These are phyloP conservation scores for Clarkia xantiana DNA, from an alignment of 345 rosid genomes.

Conservation along the genomic window DNA sequence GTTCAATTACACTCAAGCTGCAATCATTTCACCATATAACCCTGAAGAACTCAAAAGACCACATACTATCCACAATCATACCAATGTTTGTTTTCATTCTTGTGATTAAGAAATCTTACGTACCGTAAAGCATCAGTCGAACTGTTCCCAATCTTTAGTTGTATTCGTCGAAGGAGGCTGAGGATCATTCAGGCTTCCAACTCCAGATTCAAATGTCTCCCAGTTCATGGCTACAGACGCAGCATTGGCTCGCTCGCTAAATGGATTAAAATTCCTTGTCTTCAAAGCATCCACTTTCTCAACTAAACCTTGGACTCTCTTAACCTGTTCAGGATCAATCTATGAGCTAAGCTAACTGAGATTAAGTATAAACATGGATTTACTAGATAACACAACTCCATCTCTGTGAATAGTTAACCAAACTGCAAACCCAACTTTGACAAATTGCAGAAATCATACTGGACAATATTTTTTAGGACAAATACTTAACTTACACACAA, in stretches of 20 bases:
- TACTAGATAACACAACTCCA: too few relatives aligned
- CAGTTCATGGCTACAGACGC: conserved; percentile 53
- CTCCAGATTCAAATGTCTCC: conserved; percentile 64
- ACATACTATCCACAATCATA: too few relatives aligned
- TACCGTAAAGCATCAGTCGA: conserved; percentile 35
- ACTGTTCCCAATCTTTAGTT: conserved; percentile 62
- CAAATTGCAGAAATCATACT: neutral
- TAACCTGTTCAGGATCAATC: conserved; percentile 32
- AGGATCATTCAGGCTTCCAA: conserved; percentile 62
- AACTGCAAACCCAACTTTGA: too few relatives aligned
- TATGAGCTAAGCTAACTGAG: too few relatives aligned
- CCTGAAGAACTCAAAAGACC: too few relatives aligned
- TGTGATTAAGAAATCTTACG: too few relatives aligned
- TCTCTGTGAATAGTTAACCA: neutral
- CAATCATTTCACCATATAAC: too few relatives aligned
- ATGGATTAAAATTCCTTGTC: conserved; percentile 46
- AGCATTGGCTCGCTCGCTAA: conserved; percentile 24
- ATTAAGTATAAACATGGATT: too few relatives aligned
- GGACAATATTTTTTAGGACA: too few relatives aligned
- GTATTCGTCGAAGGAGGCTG: conserved; percentile 36
- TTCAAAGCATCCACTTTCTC: conserved; percentile 58
- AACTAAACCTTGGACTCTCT: conserved; percentile 56
- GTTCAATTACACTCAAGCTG: too few relatives aligned
- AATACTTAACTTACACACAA: too few relatives aligned
- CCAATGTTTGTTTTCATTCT: too few relatives aligned